Percentiles rank a stretch among this genome's conserved stretches.
Conservation (phyloP, 2,329 filamentous ascomycete genomes). For the Phoma sp. region DNA sequence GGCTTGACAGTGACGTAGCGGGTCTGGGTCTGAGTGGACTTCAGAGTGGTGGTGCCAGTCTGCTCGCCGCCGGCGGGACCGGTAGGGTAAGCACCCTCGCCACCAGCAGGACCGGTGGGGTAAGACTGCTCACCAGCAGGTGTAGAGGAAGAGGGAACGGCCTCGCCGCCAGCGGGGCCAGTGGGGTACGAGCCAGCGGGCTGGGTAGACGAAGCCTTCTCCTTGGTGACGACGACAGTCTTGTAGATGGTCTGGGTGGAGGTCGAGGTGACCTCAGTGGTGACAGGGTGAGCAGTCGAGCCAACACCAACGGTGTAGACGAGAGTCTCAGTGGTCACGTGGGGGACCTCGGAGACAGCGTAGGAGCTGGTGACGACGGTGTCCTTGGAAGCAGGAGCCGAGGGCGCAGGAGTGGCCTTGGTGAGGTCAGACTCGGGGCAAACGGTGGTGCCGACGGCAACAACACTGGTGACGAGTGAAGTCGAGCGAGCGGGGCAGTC, state of each 20-base stretch:
- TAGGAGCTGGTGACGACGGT: constrained; percentile 23
- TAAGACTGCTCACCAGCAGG: not conserved
- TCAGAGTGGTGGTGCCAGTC: constrained; percentile 35
- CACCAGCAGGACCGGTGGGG: constrained; percentile 1
- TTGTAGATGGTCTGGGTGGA: constrained; percentile 43
- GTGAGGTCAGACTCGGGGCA: constrained; percentile 42
- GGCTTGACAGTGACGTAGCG: constrained; percentile 45
- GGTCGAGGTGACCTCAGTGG: constrained; percentile 41
- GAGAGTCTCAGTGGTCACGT: constrained; percentile 50
- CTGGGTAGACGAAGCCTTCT: constrained; percentile 4
- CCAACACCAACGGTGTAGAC: constrained; percentile 51
- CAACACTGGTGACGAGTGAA: constrained; percentile 48
- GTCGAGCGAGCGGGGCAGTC: constrained; percentile 47
- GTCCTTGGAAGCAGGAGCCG: constrained; percentile 18
- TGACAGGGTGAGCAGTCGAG: constrained; percentile 54
- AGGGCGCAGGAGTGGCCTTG: constrained; percentile 21
- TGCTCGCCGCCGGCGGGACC: constrained; percentile 15
- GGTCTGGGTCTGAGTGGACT: constrained; percentile 43
- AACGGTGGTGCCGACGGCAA: constrained; percentile 52
- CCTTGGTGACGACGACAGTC: constrained; percentile 39
- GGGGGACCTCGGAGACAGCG: constrained; percentile 36
- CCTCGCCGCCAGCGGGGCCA: constrained; percentile 17
- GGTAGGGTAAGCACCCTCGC: constrained; percentile 18
- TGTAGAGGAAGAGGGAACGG: not conserved
- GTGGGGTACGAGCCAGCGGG: constrained; percentile 20